These are phyloP conservation scores for Diplodia intermedia DNA, from an alignment of 2,329 filamentous ascomycete genomes.

Conservation along the genomic window DNA sequence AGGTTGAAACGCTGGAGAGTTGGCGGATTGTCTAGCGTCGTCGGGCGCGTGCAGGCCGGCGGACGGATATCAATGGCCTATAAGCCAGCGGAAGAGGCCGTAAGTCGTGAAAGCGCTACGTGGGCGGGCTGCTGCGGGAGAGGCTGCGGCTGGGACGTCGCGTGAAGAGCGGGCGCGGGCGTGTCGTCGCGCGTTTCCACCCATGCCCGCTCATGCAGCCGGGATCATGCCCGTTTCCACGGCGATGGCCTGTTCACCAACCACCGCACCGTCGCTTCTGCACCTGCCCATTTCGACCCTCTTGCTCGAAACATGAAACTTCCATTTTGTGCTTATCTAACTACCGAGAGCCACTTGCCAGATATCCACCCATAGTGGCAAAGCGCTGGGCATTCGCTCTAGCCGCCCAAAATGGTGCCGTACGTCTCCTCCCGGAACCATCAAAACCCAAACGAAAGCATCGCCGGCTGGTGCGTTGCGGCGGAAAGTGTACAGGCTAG, in stretches of 20 bases:
- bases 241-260: constrained; percentile 22
- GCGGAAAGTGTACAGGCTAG: constrained; percentile 26
- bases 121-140: constrained; percentile 11
- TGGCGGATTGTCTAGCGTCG: background rate
- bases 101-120: constrained; percentile 19
- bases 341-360: constrained; percentile 29
- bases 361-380: constrained; percentile 21
- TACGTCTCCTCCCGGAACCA: constrained; percentile 10
- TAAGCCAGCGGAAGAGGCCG: constrained; percentile 3
- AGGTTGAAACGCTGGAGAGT: constrained; percentile 23
- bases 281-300: background rate
- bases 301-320: constrained; percentile 6
- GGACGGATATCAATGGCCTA: constrained; percentile 24
- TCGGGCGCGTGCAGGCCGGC: constrained; percentile 9
- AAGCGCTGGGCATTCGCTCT: constrained; percentile 28
- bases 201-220: constrained; percentile 14
- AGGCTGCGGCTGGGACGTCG: constrained; percentile 8
- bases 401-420: constrained; percentile 21
- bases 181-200: constrained; percentile 19
- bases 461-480: constrained; percentile 1
- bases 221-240: constrained; percentile 14
- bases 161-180: constrained; percentile 17
- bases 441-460: constrained; percentile 24
- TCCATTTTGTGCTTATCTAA: constrained; percentile 26
- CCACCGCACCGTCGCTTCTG: background rate